A percentile compares a stretch with the other conserved stretches of the same genome.
Conservation (phyloP, 371 early-diverging fungal genomes). For the Mucor plumbeus region DNA sequence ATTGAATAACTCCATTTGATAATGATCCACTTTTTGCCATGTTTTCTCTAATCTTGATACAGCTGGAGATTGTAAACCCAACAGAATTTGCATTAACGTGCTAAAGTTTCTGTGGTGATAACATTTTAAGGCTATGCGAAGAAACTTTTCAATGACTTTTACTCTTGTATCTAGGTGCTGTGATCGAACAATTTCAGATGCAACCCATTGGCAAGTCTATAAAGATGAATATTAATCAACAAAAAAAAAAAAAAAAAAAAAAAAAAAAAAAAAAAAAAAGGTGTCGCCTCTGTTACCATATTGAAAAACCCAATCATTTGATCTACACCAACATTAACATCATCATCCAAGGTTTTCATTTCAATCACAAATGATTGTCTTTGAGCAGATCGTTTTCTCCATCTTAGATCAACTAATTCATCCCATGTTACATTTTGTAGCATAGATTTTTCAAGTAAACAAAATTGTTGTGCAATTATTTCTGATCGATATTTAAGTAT, state of each 20-base stretch:
- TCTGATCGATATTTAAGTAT: conserved; percentile 49
- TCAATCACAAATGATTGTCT: conserved; percentile 11
- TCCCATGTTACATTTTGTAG: conserved; percentile 61
- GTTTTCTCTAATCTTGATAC: conserved; percentile 57
- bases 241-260: not conserved
- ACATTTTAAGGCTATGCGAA: conserved; percentile 61
- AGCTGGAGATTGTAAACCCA: conserved; percentile 60
- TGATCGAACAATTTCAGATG: conserved; percentile 51
- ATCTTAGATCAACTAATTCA: conserved; percentile 59
- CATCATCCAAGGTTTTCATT: conserved; percentile 11
- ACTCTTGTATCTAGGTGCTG: conserved; percentile 39
- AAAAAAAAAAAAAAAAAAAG: not conserved
- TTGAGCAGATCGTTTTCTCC: conserved; percentile 39
- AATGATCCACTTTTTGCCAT: conserved; percentile 56
- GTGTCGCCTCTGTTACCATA: conserved; percentile 28
- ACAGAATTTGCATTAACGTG: conserved; percentile 62
- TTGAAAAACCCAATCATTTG: conserved; percentile 49
- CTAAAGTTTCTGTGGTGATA: conserved; percentile 66
- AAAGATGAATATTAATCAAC: not conserved
- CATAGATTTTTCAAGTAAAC: conserved; percentile 59
- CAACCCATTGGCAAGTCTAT: conserved; percentile 58
- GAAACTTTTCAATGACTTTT: conserved; percentile 52
- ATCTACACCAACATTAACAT: conserved; percentile 31
- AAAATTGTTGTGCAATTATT: conserved; percentile 56
- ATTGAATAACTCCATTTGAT: conserved; percentile 53